A percentile compares a stretch with the other conserved stretches of the same genome.
These are phyloP conservation scores for Cajanus cajan DNA, from an alignment of 306 rosid genomes.

Conservation along the genomic window DNA sequence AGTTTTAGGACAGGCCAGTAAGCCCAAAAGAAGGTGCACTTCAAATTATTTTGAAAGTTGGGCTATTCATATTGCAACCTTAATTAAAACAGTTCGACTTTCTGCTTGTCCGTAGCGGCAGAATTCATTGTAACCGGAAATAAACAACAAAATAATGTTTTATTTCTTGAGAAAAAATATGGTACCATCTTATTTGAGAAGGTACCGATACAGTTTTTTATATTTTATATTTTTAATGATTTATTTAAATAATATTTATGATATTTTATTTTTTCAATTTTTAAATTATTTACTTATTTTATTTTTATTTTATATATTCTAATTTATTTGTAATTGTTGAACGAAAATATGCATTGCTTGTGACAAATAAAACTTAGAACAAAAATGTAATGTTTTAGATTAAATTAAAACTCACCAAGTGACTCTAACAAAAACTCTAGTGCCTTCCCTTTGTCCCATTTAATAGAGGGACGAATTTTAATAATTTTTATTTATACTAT, in stretches of 20 bases:
- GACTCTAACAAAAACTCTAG: conserved; percentile 87
- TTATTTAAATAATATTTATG: too few relatives aligned
- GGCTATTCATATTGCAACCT: background rate
- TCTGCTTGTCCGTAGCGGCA: background rate
- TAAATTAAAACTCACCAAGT: conserved; percentile 64
- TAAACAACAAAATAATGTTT: background rate
- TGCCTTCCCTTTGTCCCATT: conserved; percentile 99
- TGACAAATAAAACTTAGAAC: conserved; percentile 5
- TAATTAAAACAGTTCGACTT: background rate
- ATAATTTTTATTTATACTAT: too few relatives aligned
- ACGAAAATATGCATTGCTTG: background rate
- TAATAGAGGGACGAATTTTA: conserved; percentile 91
- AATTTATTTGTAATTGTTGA: too few relatives aligned
- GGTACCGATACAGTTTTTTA: too few relatives aligned
- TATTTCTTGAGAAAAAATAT: too few relatives aligned
- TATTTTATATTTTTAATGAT: too few relatives aligned
- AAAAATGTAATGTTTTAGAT: background rate
- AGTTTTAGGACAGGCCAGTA: background rate
- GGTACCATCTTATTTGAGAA: too few relatives aligned
- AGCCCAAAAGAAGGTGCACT: conserved; percentile 8
- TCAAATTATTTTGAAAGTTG: background rate
- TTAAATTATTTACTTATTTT: too few relatives aligned
- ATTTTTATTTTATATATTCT: too few relatives aligned
- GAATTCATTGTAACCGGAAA: background rate
- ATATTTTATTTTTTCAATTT: too few relatives aligned